Evolutionary conservation across 1,284 basidiomycete species (phyloP).

Genomic region (Ceratobasidium sp.): DNA sequence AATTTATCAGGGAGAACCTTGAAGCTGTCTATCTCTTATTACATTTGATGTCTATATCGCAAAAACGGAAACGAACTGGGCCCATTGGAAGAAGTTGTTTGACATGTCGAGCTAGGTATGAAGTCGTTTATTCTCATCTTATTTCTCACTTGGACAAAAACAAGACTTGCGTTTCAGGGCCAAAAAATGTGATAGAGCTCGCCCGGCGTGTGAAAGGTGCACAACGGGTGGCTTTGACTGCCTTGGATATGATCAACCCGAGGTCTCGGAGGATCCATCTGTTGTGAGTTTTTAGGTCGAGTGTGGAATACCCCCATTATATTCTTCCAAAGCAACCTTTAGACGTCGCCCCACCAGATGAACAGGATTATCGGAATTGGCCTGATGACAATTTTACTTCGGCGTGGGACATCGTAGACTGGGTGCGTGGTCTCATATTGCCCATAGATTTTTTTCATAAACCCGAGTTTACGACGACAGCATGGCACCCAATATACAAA

Average conservation of each 20-base stretch:
- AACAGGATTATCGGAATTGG: background rate
- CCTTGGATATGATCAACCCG: constrained; percentile 34
- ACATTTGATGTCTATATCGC: background rate
- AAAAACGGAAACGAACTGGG: constrained; percentile 15
- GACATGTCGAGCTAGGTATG: constrained; percentile 14
- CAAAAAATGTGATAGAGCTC: constrained; percentile 33
- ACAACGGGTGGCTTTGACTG: constrained; percentile 20
- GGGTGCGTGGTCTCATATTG: background rate
- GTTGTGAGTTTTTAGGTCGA: background rate
- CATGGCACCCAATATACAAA: too few relatives aligned
- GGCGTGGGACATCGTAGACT: background rate
- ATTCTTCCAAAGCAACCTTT: background rate
- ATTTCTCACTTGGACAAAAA: background rate
- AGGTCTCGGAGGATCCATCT: background rate
- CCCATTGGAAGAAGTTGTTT: constrained; percentile 30
- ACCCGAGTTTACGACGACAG: too few relatives aligned
- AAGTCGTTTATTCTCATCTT: background rate
- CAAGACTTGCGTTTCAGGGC: background rate
- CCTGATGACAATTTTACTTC: background rate
- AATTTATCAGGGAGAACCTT: too few relatives aligned
- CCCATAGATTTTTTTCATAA: too few relatives aligned
- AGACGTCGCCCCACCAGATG: background rate
- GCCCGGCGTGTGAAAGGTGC: constrained; percentile 23
- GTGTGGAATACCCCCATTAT: background rate
- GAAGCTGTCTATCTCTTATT: background rate